Percentiles rank a stretch among this genome's conserved stretches.
phyloP scores from a whole-genome alignment of 805 yeast genomes.

The Naumovozyma dairenensis region DNA sequence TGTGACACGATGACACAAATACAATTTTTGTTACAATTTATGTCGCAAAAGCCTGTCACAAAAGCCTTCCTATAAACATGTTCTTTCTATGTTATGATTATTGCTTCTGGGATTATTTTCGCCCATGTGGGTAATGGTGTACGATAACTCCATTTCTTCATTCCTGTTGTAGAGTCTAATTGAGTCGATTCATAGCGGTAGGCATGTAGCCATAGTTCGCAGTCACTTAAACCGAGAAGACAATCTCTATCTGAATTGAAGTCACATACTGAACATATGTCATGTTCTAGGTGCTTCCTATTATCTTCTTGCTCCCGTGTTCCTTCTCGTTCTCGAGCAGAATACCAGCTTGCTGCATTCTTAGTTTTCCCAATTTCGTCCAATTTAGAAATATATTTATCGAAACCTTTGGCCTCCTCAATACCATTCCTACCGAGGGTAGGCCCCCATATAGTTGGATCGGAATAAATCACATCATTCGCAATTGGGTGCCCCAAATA shows the following conservation, averaged over 20 bases:
- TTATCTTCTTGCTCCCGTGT: conserved; percentile 37
- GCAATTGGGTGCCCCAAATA: conserved; percentile 79
- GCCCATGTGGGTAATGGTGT: conserved; percentile 85
- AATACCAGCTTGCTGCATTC: conserved; percentile 61
- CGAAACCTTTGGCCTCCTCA: conserved; percentile 43
- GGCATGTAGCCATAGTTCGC: conserved; percentile 87
- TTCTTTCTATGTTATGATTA: conserved; percentile 41
- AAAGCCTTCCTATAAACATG: no score
- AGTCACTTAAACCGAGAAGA: conserved; percentile 73
- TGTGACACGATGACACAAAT: no score
- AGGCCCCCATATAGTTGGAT: conserved; percentile 72
- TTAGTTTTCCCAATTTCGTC: conserved; percentile 61
- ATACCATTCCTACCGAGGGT: conserved; percentile 51
- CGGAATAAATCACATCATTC: conserved; percentile 85
- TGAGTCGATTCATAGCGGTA: conserved; percentile 54
- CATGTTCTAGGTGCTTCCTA: conserved; percentile 62
- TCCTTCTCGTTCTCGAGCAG: no score
- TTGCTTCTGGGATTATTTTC: no score
- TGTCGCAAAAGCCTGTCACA: no score
- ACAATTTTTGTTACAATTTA: no score
- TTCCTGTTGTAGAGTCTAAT: conserved; percentile 16
- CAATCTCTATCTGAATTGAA: conserved; percentile 76
- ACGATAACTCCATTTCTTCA: conserved; percentile 54
- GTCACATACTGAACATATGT: conserved; percentile 54
- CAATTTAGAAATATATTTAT: conserved; percentile 38